Conservation (phyloP, 192 early-diverging fungal species). For the Nowakowskiella sp. region DNA sequence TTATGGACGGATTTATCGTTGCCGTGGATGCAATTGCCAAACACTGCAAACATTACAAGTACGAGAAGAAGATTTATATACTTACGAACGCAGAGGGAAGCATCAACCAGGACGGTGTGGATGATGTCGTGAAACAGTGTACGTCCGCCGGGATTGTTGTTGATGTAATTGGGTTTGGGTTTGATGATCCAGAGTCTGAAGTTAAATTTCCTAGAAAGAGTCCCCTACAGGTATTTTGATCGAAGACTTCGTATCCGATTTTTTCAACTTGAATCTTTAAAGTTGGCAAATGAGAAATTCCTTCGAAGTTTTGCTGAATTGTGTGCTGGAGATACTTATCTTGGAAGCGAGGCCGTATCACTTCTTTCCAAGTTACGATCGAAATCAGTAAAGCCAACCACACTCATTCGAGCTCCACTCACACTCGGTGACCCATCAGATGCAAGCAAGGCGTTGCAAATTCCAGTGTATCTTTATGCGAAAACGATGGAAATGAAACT, state of each 20-base stretch:
- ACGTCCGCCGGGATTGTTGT: conserved; percentile 16
- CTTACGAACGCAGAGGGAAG: conserved; percentile 50
- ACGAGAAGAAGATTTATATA: conserved; percentile 55
- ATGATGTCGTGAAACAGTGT: conserved; percentile 22
- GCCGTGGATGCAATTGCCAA: conserved; percentile 42
- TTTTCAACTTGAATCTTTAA: background rate
- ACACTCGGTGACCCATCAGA: conserved; percentile 42
- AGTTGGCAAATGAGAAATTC: conserved; percentile 45
- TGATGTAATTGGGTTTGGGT: conserved; percentile 18
- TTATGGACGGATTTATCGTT: conserved; percentile 57
- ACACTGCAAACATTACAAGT: conserved; percentile 55
- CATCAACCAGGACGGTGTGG: conserved; percentile 39
- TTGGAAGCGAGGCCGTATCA: conserved; percentile 40
- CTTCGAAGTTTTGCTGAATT: conserved; percentile 31
- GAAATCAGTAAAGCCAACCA: conserved; percentile 46
- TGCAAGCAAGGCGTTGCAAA: conserved; percentile 30
- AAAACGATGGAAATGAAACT: conserved; percentile 46
- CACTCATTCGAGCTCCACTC: conserved; percentile 44
- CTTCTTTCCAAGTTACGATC: conserved; percentile 35
- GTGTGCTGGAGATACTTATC: conserved; percentile 21
- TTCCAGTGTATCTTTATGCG: conserved; percentile 49
- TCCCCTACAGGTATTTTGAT: background rate
- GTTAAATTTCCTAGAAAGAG: conserved; percentile 3
- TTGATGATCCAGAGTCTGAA: conserved; percentile 23
- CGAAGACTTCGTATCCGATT: conserved; percentile 1